A percentile compares a stretch with the other conserved stretches of the same genome.
Conservation (phyloP, 2,329 filamentous ascomycete species). For the Dothidotthia symphoricarpi region DNA sequence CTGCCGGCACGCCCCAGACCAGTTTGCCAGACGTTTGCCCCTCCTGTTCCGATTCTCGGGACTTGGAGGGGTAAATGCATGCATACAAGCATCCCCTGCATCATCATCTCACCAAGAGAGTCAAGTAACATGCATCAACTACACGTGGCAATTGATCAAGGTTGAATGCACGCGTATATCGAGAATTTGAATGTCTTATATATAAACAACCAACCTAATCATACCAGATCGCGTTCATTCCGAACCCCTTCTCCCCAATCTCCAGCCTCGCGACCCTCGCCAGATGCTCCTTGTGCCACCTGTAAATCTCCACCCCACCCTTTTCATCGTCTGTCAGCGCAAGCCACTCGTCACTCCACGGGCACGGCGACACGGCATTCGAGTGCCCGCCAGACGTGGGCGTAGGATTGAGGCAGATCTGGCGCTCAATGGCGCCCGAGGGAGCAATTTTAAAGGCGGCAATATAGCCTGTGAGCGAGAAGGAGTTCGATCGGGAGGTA, state of each 20-base stretch:
- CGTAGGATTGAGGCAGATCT: constrained; percentile 79
- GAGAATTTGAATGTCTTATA: no score
- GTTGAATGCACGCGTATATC: no score
- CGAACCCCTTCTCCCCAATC: constrained; percentile 83
- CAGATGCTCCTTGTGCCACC: constrained; percentile 80
- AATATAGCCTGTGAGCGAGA: constrained; percentile 76
- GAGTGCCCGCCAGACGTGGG: constrained; percentile 85
- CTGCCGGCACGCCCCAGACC: constrained; percentile 32
- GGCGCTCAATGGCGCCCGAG: constrained; percentile 69
- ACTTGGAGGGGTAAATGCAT: constrained; percentile 3
- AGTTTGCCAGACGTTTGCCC: constrained; percentile 18
- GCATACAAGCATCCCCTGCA: no score
- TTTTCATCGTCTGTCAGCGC: constrained; percentile 86
- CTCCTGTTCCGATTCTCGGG: constrained; percentile 25
- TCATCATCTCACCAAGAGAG: no score
- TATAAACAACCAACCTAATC: constrained; percentile 62
- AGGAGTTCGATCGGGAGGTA: constrained; percentile 74
- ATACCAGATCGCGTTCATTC: constrained; percentile 97
- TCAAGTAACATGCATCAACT: no score
- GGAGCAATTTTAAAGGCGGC: constrained; percentile 71
- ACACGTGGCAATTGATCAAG: no score
- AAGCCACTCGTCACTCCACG: constrained; percentile 86
- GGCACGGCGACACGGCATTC: constrained; percentile 81
- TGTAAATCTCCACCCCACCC: constrained; percentile 82
- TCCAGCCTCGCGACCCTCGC: constrained; percentile 73